A percentile compares a stretch with the other conserved stretches of the same genome.
Conservation (phyloP, 1,284 basidiomycete species). For the Phlebopus sp. region DNA sequence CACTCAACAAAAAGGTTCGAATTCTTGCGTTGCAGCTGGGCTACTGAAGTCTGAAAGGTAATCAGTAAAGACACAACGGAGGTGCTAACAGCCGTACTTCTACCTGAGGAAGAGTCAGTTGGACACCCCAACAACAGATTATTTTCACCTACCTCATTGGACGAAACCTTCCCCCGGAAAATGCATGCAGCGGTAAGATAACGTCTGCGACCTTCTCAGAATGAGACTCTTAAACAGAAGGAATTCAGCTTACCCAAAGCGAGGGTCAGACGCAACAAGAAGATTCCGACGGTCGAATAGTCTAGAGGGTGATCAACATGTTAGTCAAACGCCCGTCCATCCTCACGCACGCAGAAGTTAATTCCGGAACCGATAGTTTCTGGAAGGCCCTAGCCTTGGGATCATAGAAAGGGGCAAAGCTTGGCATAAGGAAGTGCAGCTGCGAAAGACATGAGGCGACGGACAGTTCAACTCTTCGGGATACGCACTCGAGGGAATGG, state of each 20-base stretch:
- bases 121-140: neutral
- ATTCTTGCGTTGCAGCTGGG: slow-evolving; percentile 67
- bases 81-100: slow-evolving; percentile 19
- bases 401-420: slow-evolving; percentile 80
- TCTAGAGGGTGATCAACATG: slow-evolving; percentile 35
- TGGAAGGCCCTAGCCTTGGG: slow-evolving; percentile 62
- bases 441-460: slow-evolving; percentile 24
- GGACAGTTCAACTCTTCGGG: neutral
- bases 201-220: slow-evolving; percentile 42
- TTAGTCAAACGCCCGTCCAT: neutral
- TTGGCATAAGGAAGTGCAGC: slow-evolving; percentile 90
- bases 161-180: slow-evolving; percentile 81
- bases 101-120: slow-evolving; percentile 33
- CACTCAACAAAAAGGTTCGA: slow-evolving; percentile 77
- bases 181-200: slow-evolving; percentile 88
- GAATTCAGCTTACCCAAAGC: slow-evolving; percentile 56
- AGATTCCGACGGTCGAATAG: slow-evolving; percentile 80
- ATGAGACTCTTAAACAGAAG: slow-evolving; percentile 1
- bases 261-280: slow-evolving; percentile 84
- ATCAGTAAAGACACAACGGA: slow-evolving; percentile 1
- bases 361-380: slow-evolving; percentile 60
- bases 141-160: slow-evolving; percentile 64
- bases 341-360: slow-evolving; percentile 59
- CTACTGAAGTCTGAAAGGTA: slow-evolving; percentile 40
- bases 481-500: slow-evolving; percentile 82